Base-by-base conservation (phyloP, 495 filamentous ascomycete genomes). In the Aspergillus wentii region DNA sequence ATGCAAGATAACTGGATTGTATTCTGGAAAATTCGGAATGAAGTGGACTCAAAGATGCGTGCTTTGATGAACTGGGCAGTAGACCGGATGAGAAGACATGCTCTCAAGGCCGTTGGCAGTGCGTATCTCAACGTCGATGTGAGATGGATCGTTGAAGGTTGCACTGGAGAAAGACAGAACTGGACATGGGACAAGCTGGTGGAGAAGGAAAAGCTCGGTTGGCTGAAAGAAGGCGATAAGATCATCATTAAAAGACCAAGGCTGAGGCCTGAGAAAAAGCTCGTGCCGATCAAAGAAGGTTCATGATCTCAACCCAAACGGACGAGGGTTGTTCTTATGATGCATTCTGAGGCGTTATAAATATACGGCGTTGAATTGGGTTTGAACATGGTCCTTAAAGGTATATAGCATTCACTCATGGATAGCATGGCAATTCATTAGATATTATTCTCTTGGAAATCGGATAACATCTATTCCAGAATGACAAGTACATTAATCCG, bases 81-180 rank as follows among this genome's bases (percentile, higher is more conserved):
- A 43, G 75, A 78, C 16, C 64, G 74, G 34, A 68, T 96, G 49
- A 71, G 79, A 45, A 69, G 67, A 47, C 81, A 85, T 42, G 78
- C 88, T 38, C 66, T 97, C 40, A 88, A 88, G 62, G 88, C 88
- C 47, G 74, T 96, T 29, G 87, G 88, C 8, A 74, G 80, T 60
- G 74, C 80, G 9, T 98, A 98, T 60, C 64, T 95, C 44, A 81
- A 57, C 28, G 76, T 86, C 8, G 80, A 86, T 44, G 55, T 76
- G 38, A 48, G 39, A 11, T 76, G 67, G 64, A 49, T 76, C 17
- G 37, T 66, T 36, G 51, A 57, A 33, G 61, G 60, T 22, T 70
- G 64, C 36, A 67, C 65, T 7, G 66, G 67, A 3, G 85, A 80
- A 31, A n/a, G n/a, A n/a, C 80, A 86, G 62, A 57, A 56, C 39